These are phyloP conservation scores for Erythrobasidium yunnanense DNA, from an alignment of 768 basidiomycete species.

Conservation along the genomic window DNA sequence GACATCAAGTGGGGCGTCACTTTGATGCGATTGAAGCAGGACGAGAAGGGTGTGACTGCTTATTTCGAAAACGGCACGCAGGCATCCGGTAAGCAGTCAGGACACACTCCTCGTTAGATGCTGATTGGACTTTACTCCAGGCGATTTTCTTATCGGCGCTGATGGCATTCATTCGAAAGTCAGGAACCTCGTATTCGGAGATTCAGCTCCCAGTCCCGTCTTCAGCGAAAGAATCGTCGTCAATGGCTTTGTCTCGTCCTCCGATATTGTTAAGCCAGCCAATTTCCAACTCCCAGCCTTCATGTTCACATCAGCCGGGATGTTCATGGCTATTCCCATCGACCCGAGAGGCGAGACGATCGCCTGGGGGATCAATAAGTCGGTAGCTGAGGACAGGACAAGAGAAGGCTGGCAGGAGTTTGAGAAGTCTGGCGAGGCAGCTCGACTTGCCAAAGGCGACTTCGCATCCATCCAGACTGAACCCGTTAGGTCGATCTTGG, in stretches of 20 bases:
- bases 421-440: conserved; percentile 32
- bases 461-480: conserved; percentile 27
- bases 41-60: conserved; percentile 28
- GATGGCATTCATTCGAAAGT: conserved; percentile 37
- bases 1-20: conserved; percentile 25
- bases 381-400: background rate
- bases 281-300: conserved; percentile 29
- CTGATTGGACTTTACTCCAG: conserved; percentile 22
- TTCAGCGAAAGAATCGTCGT: conserved; percentile 26
- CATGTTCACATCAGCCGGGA: conserved; percentile 31
- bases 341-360: conserved; percentile 28
- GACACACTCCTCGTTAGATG: background rate
- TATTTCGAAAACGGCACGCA: conserved; percentile 33
- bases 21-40: conserved; percentile 30
- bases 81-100: conserved; percentile 26
- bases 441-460: conserved; percentile 25
- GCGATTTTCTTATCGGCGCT: conserved; percentile 35
- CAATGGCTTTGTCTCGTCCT: conserved; percentile 10
- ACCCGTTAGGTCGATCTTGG: conserved; percentile 33
- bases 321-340: conserved; percentile 36
- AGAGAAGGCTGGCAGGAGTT: conserved; percentile 33
- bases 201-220: conserved; percentile 13
- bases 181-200: conserved; percentile 35
- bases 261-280: background rate
- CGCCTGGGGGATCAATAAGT: conserved; percentile 30